Base-by-base conservation (phyloP, 140 eudicot genomes). In the Cichorium intybus region DNA sequence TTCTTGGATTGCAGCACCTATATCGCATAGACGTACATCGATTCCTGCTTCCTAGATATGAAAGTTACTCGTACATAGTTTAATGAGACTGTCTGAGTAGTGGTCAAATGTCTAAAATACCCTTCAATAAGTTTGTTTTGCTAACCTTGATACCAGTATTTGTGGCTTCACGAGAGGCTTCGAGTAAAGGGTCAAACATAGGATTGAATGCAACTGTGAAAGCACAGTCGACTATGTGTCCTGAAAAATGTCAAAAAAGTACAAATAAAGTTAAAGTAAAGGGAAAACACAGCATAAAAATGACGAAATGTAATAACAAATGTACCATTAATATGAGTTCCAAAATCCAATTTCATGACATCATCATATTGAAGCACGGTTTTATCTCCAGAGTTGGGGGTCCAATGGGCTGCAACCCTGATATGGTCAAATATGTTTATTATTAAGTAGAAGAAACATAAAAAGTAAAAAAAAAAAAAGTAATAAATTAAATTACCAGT, bases 1-100 rank as follows among this genome's bases (percentile, higher is more conserved):
- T 72, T 89, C 99, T 89, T 93, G 99, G 24, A 89, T 89, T 52
- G 99, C 99, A 76, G 99, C 97, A 74, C 99, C 99, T 70, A 93
- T 75, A 84, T 93, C 97, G 31, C 97, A 78, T 50, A 93, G 84
- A 17, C 97, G 97, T 39, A 89, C 99, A 80, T 93, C 99, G 41
- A 89, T 85, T 37, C 99, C 99, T 20, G 95, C 84, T 81, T 93
- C 99, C 99, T 93, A 47, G 43, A 74, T 47, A 53, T 17, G 2
- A n/a, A n/a, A n/a, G n/a, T n/a, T n/a, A n/a, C n/a, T n/a, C n/a
- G n/a, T n/a, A 29, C n/a, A 23, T 70, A 18, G 20, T 56, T 59
- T 4, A 7, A 43, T 64, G 17, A 54, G 16, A 41, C 17, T 28
- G 47, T 46, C 56, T 56, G 45, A 24, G 20, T 20, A 26, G 6